These are phyloP conservation scores for Torrubiellomyces zombiae DNA, from an alignment of 2,329 filamentous ascomycete species.

Conservation along the genomic window DNA sequence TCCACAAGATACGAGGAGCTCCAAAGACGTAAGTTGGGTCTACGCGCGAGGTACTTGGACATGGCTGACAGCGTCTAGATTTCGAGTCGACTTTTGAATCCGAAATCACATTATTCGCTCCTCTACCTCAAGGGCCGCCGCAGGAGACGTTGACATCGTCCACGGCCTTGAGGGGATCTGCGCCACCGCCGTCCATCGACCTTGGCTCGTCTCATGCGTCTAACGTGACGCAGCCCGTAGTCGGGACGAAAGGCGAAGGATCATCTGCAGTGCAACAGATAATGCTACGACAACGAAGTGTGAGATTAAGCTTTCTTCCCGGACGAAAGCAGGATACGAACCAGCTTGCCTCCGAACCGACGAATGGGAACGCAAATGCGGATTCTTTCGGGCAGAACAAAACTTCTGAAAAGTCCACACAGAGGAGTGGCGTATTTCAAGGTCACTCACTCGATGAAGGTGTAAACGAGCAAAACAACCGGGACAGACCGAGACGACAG, in stretches of 20 bases:
- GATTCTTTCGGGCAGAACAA: too few relatives aligned
- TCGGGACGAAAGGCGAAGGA: constrained; percentile 26
- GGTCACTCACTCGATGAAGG: constrained; percentile 17
- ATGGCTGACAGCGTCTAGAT: constrained; percentile 23
- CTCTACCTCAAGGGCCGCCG: constrained; percentile 22
- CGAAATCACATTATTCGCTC: constrained; percentile 47
- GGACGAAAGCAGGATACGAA: constrained; percentile 32
- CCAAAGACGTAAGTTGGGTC: constrained; percentile 39
- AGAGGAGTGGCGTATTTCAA: too few relatives aligned
- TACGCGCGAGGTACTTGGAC: too few relatives aligned
- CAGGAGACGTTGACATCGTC: constrained; percentile 25
- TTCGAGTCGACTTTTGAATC: constrained; percentile 47
- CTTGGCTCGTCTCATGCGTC: constrained; percentile 14
- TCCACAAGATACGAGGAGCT: constrained; percentile 41
- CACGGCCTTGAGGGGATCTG: constrained; percentile 31
- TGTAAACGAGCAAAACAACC: constrained; percentile 5
- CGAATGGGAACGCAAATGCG: constrained; percentile 13
- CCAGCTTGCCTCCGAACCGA: constrained; percentile 13
- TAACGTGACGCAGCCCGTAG: constrained; percentile 17
- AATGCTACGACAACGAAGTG: constrained; percentile 32
- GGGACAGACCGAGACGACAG: constrained; percentile 4
- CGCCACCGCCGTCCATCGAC: constrained; percentile 20
- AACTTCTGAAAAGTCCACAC: too few relatives aligned
- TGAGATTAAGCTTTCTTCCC: constrained; percentile 37
- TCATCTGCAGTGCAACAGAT: constrained; percentile 33